Evolutionary conservation across 139 green algal species (phyloP).

Genomic region (Diplosphaera chodatii): DNA sequence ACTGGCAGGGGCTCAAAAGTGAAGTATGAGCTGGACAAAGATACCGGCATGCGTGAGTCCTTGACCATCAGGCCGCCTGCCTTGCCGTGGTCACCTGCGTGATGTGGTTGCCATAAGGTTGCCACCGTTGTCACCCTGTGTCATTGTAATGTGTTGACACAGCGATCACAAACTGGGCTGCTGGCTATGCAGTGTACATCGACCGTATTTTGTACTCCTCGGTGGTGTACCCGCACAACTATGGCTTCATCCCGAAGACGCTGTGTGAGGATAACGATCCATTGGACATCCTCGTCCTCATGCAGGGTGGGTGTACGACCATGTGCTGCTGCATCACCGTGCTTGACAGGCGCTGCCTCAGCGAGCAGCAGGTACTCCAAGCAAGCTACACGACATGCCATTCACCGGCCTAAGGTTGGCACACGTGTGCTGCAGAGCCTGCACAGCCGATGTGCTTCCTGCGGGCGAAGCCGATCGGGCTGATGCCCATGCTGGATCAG

Average conservation of each 20-base stretch:
- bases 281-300: slow-evolving; percentile 89
- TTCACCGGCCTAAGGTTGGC: too few relatives aligned
- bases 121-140: too few relatives aligned
- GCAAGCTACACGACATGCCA: too few relatives aligned
- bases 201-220: slow-evolving; percentile 91
- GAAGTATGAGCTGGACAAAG: slow-evolving; percentile 95
- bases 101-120: too few relatives aligned
- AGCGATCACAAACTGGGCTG: too few relatives aligned
- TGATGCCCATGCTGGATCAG: slow-evolving; percentile 96
- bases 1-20: slow-evolving; percentile 67
- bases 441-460: slow-evolving; percentile 87
- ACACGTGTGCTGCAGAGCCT: slow-evolving; percentile 76
- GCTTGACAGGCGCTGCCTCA: too few relatives aligned
- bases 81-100: too few relatives aligned
- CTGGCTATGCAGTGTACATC: slow-evolving; percentile 56
- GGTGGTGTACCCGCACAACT: slow-evolving; percentile 95
- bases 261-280: slow-evolving; percentile 93
- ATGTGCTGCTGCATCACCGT: too few relatives aligned
- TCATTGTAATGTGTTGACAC: too few relatives aligned
- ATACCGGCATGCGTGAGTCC: slow-evolving; percentile 32
- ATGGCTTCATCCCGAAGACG: slow-evolving; percentile 92
- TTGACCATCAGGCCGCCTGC: too few relatives aligned
- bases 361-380: too few relatives aligned
- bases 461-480: slow-evolving; percentile 78
- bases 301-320: slow-evolving; percentile 32